Conservation (phyloP, 352 stramenopile species). For the Porosira glacialis region DNA sequence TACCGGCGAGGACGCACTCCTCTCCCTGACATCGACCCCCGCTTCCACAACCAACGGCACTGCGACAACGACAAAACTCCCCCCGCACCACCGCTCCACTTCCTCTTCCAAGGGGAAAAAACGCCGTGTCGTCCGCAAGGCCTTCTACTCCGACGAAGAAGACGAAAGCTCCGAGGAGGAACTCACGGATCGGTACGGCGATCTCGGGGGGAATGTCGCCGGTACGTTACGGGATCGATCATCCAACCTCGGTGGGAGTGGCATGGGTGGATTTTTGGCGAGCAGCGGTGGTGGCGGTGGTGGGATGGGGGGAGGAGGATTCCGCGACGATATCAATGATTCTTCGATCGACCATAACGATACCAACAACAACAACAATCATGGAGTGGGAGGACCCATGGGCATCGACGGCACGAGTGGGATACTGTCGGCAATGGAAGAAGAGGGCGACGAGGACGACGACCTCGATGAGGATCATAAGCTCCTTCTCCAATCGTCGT, state of each 20-base stretch:
- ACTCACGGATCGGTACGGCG: slow-evolving; percentile 41
- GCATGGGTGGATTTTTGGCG: too few relatives aligned
- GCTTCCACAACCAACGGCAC: slow-evolving; percentile 22
- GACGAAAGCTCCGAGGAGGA: slow-evolving; percentile 86
- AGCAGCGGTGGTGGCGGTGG: slow-evolving; percentile 9
- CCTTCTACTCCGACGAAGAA: slow-evolving; percentile 97
- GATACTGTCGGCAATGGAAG: slow-evolving; percentile 4
- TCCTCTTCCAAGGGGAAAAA: slow-evolving; percentile 68
- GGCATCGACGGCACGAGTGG: slow-evolving; percentile 13
- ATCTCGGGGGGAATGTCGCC: slow-evolving; percentile 37
- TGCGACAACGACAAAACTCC: slow-evolving; percentile 8
- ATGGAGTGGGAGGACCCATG: too few relatives aligned
- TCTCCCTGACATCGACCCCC: slow-evolving; percentile 20
- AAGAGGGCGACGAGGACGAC: slow-evolving; percentile 62
- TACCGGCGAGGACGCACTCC: slow-evolving; percentile 5
- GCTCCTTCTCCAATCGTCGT: slow-evolving; percentile 89
- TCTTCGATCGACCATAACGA: not conserved
- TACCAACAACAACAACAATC: not conserved
- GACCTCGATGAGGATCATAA: slow-evolving; percentile 94
- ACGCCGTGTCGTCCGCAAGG: slow-evolving; percentile 82
- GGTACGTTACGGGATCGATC: slow-evolving; percentile 45
- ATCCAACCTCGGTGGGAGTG: too few relatives aligned
- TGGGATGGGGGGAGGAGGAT: slow-evolving; percentile 9
- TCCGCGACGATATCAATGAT: slow-evolving; percentile 39
- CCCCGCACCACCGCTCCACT: slow-evolving; percentile 10